Percentiles rank a stretch among this genome's conserved stretches.
phyloP scores from a whole-genome alignment of 768 basidiomycete genomes.

The Daedalea quercina region DNA sequence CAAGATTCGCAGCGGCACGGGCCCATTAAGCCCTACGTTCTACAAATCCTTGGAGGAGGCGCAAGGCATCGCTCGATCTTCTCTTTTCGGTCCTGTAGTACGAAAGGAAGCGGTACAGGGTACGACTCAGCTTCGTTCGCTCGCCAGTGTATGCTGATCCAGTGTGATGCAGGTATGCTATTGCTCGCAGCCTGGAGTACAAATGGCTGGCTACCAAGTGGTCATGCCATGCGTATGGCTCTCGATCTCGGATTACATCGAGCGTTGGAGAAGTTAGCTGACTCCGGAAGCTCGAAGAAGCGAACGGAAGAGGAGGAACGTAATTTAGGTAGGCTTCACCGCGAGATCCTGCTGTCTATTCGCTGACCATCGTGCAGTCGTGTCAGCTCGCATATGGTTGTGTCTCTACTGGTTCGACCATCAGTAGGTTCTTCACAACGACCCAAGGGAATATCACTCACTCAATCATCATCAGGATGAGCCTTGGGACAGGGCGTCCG shows the following conservation, averaged over 20 bases:
- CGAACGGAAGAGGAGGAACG: slow-evolving; percentile 79
- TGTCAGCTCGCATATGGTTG: slow-evolving; percentile 90
- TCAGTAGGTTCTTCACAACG: slow-evolving; percentile 47
- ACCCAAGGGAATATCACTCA: no score
- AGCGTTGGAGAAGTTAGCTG: slow-evolving; percentile 86
- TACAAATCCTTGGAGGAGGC: slow-evolving; percentile 92
- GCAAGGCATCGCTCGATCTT: slow-evolving; percentile 90
- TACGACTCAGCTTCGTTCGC: slow-evolving; percentile 25
- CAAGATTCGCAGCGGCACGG: slow-evolving; percentile 88
- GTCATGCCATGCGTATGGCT: slow-evolving; percentile 95
- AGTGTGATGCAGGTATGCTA: slow-evolving; percentile 62
- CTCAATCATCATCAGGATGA: slow-evolving; percentile 51
- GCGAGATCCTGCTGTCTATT: background rate
- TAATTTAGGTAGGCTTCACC: slow-evolving; percentile 32
- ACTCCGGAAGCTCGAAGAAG: slow-evolving; percentile 51
- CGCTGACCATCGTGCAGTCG: slow-evolving; percentile 41
- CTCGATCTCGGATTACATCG: slow-evolving; percentile 90
- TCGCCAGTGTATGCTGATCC: background rate
- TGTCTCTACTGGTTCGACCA: slow-evolving; percentile 97
- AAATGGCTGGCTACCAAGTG: slow-evolving; percentile 91
- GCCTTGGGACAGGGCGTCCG: slow-evolving; percentile 85
- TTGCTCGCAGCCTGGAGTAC: slow-evolving; percentile 91
- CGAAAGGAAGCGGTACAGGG: slow-evolving; percentile 94
- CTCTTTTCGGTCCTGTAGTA: slow-evolving; percentile 89
- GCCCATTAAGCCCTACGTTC: slow-evolving; percentile 77